Evolutionary conservation across 31 red algal species (phyloP).

Genomic region (Asparagopsis taxiformis): DNA sequence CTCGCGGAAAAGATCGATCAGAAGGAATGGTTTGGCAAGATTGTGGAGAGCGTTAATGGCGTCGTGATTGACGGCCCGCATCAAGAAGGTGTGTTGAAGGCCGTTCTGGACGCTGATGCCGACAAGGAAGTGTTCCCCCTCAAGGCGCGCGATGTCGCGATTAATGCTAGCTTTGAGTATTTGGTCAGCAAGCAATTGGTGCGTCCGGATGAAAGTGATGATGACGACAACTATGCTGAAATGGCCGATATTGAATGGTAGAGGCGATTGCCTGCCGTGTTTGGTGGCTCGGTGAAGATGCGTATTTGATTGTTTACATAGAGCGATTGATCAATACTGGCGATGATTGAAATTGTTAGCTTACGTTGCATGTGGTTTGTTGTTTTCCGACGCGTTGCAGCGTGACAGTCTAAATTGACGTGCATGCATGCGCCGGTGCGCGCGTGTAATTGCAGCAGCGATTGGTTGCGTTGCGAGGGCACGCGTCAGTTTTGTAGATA

Average conservation of each 20-base stretch:
- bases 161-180: conserved; percentile 33
- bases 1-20: conserved; percentile 27
- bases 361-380: too few species aligned
- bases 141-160: conserved; percentile 51
- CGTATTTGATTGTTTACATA: too few species aligned
- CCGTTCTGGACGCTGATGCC: conserved; percentile 36
- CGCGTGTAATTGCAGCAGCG: too few species aligned
- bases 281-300: not conserved
- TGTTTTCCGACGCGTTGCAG: too few species aligned
- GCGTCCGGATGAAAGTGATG: conserved; percentile 54
- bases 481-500: too few species aligned
- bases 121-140: conserved; percentile 44
- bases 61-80: conserved; percentile 14
- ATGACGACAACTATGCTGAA: conserved; percentile 61
- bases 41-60: conserved; percentile 29
- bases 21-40: conserved; percentile 42
- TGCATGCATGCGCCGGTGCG: too few species aligned
- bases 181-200: conserved; percentile 48
- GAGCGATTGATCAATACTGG: not conserved
- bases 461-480: too few species aligned
- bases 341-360: conserved; percentile 1
- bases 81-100: conserved; percentile 18
- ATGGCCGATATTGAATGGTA: conserved; percentile 54
- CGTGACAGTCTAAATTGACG: too few species aligned
- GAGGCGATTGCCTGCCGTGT: not conserved